Percentiles rank a stretch among this genome's conserved stretches.
Evolutionary conservation across 768 basidiomycete species (phyloP).

Genomic region (Suillus sp.): DNA sequence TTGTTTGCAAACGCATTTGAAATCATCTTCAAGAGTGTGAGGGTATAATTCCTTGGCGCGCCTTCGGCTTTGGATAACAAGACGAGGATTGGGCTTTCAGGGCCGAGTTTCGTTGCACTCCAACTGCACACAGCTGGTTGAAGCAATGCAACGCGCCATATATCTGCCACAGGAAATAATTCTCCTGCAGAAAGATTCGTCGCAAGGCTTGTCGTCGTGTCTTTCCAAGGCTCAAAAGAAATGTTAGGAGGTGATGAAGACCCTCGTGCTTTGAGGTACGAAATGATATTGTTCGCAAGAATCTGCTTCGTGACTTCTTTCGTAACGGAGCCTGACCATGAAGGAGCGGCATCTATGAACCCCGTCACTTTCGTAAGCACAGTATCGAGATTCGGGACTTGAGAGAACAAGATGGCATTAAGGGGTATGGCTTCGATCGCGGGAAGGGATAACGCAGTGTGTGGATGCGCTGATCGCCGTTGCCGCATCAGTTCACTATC

Average conservation of each 20-base stretch:
- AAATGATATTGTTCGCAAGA: conserved; percentile 50
- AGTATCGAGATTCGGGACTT: conserved; percentile 68
- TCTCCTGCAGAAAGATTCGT: conserved; percentile 50
- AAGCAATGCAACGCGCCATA: conserved; percentile 79
- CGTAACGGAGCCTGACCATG: conserved; percentile 34
- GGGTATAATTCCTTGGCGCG: conserved; percentile 53
- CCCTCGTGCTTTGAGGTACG: conserved; percentile 62
- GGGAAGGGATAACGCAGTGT: conserved; percentile 60
- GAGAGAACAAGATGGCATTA: conserved; percentile 74
- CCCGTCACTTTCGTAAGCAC: conserved; percentile 61
- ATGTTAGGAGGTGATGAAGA: conserved; percentile 44
- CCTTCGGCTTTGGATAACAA: conserved; percentile 49
- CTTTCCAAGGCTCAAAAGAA: conserved; percentile 50
- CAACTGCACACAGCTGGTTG: conserved; percentile 59
- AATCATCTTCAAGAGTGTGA: conserved; percentile 68
- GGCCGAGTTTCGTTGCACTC: conserved; percentile 37
- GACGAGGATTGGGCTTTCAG: conserved; percentile 44
- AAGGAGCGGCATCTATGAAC: conserved; percentile 56
- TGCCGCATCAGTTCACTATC: not conserved
- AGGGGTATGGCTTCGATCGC: conserved; percentile 63
- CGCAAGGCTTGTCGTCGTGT: conserved; percentile 45
- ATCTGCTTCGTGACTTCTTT: conserved; percentile 48
- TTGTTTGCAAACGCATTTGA: conserved; percentile 63
- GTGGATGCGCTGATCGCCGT: conserved; percentile 68
- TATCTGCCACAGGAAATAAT: conserved; percentile 81